phyloP scores from a whole-genome alignment of 176 grass and related monocot species.

The Paspalum vaginatum region DNA sequence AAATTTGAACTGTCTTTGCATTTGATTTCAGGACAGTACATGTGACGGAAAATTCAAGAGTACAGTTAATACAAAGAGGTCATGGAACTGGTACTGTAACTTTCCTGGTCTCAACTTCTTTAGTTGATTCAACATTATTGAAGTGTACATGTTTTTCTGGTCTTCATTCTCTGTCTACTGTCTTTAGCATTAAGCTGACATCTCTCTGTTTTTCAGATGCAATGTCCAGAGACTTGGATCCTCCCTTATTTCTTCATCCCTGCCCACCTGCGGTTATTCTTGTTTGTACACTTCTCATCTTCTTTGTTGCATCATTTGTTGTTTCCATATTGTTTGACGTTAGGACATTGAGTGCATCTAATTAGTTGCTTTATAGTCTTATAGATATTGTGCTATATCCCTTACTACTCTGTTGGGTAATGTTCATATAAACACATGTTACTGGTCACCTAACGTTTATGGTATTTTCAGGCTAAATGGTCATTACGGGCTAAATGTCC shows the following conservation, averaged over 20 bases:
- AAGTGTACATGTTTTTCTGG: background rate
- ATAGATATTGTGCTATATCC: constrained; percentile 10
- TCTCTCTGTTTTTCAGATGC: constrained; percentile 58
- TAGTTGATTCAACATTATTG: constrained; percentile 24
- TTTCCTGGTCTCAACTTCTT: constrained; percentile 31
- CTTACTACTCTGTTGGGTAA: constrained; percentile 5
- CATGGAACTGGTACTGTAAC: constrained; percentile 62
- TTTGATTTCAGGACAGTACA: constrained; percentile 78
- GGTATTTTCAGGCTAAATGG: too few relatives aligned
- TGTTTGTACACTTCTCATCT: constrained; percentile 80
- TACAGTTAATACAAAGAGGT: constrained; percentile 72
- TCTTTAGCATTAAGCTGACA: constrained; percentile 38
- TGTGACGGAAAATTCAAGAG: constrained; percentile 56
- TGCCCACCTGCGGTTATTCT: constrained; percentile 78
- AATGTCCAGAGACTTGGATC: constrained; percentile 62
- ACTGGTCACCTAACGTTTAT: background rate
- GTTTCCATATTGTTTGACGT: constrained; percentile 36
- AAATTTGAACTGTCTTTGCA: background rate
- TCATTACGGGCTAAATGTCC: too few relatives aligned
- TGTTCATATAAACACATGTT: constrained; percentile 4
- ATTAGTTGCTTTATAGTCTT: background rate
- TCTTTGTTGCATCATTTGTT: constrained; percentile 30
- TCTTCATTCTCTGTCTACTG: constrained; percentile 21
- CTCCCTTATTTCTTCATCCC: constrained; percentile 60
- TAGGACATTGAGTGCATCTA: constrained; percentile 2